Percentiles rank a stretch among this genome's conserved stretches.
Conservation (phyloP, 2,329 filamentous ascomycete genomes). For the Pleoardoris graminearum region DNA sequence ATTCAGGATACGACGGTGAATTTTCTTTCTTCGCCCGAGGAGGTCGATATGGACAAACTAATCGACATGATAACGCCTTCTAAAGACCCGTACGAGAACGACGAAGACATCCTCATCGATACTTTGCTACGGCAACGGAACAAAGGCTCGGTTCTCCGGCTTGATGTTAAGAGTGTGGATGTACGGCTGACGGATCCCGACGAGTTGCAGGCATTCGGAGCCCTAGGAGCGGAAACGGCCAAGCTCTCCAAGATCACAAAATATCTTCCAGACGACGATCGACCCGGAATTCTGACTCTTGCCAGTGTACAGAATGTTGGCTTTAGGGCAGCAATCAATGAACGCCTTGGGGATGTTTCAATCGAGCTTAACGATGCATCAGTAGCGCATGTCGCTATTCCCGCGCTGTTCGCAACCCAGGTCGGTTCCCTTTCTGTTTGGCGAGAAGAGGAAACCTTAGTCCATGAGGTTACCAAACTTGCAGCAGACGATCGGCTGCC, state of each 20-base stretch:
- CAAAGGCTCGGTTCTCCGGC: conserved; percentile 80
- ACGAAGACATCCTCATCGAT: conserved; percentile 94
- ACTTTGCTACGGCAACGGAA: conserved; percentile 83
- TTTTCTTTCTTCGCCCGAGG: conserved; percentile 72
- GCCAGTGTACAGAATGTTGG: conserved; percentile 67
- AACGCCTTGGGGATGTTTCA: conserved; percentile 66
- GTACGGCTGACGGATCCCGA: conserved; percentile 65
- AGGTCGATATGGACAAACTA: conserved; percentile 78
- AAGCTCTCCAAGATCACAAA: conserved; percentile 87
- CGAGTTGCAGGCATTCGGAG: conserved; percentile 68
- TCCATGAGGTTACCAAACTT: conserved; percentile 62
- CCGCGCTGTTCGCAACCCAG: conserved; percentile 79
- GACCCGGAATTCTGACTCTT: conserved; percentile 82
- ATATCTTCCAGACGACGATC: conserved; percentile 93
- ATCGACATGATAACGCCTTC: conserved; percentile 88
- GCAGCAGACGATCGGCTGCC: conserved; percentile 53
- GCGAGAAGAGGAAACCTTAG: conserved; percentile 72
- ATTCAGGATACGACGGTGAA: conserved; percentile 69
- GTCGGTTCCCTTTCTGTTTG: conserved; percentile 64
- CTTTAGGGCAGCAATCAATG: conserved; percentile 65
- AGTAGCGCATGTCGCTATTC: conserved; percentile 71
- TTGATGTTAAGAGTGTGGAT: conserved; percentile 67
- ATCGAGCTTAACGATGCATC: conserved; percentile 29
- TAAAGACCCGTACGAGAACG: conserved; percentile 83
- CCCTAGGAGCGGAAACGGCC: conserved; percentile 75